Evolutionary conservation across 495 filamentous ascomycete genomes (phyloP), one percentile per base, ranked within the genome.

Genomic region (Penicillium angulare): DNA sequence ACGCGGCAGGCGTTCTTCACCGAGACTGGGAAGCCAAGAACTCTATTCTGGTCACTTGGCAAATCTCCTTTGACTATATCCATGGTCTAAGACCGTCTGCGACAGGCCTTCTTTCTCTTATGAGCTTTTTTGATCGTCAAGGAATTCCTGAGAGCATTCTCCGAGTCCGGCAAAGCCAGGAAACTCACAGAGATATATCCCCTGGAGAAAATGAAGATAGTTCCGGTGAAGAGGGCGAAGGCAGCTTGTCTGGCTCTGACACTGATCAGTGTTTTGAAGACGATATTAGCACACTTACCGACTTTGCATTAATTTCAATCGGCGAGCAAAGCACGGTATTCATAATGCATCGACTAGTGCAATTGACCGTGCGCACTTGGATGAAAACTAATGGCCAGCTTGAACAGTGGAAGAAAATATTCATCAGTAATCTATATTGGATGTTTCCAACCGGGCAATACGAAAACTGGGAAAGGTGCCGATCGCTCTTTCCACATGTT

Each of bases 21-120:
- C 45, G 65, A 40, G 63, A 68, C 29, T 45, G 35, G 39, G 49
- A 52, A 9, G 55, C 55, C 8, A 42, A 44, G 53, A 52, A 61
- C 49, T 60, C 64, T 3, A 55, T 69, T 20, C 33, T 65, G 5
- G 42, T 55, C 2, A 69, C 66, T 10, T 69, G 61, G 66, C 51
- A 69, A 50, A 67, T 69, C 32, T 69, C 66, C 1, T 69, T 69
- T 42, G 55, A 69, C 29, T 47, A 60, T 51, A 65, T 69, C 23
- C 52, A 38, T 13, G 7, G 32, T 5, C 36, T 32, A 24, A 59
- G 40, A 38, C 56, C 5, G 10, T 61, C 60, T 1, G 65, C 62
- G 8, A 52, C 55, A 53, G 65, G 52, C 52, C 26, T 50, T 2
- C 22, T 50, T 0, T 42, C 47, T 43, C 21, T 50, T 23, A 50